Base-by-base conservation (phyloP, 2,329 filamentous ascomycete species). In the Microthyrium microscopicum region DNA sequence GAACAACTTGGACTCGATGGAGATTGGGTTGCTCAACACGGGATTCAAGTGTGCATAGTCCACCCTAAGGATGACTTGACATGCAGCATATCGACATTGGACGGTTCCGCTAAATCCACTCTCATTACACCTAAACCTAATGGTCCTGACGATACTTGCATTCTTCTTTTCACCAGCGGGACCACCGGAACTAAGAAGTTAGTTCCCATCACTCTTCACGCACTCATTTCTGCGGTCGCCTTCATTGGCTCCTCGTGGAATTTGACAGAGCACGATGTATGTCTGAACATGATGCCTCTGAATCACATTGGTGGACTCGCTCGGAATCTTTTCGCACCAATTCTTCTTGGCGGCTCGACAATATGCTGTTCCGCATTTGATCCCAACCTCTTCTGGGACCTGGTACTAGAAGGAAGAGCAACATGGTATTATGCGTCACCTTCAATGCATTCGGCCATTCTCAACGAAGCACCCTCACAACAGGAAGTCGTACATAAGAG, bases 351-450 rank as follows among this genome's bases (percentile, higher is more conserved):
- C 3, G 66, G 66, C 2, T 62, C 64, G 0, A 62, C 62, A 2
- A 62, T 70, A 17, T 68, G 66, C 46, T 70, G 66, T 39, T 46
- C 59, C 9, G 61, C 57, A 2, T 70, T 69, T 42, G 65, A 70
- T 30, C 60, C 65, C 2, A 64, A 57, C 41, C 51, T 66, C 12
- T 70, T 71, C 44, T 70, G 66, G 66, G 64, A 69, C 40, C 55
- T 64, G 12, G 55, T 66, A 4, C 55, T 67, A 36, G 52, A 56
- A 22, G 51, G 56, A 17, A 44, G 50, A 5, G 61, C 65, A 1
- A 69, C 64, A 0, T 70, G 66, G 66, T 70, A 70, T 46, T 70
- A 70, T 42, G 66, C 66, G 2, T 68, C 65, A 9, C 66, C 66
- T 1, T 64, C 64, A 2, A 70, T 70, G 64, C 66, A 70, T 40